These are phyloP conservation scores for Leersia perrieri DNA, from an alignment of 176 grass and related monocot species.

Conservation along the genomic window DNA sequence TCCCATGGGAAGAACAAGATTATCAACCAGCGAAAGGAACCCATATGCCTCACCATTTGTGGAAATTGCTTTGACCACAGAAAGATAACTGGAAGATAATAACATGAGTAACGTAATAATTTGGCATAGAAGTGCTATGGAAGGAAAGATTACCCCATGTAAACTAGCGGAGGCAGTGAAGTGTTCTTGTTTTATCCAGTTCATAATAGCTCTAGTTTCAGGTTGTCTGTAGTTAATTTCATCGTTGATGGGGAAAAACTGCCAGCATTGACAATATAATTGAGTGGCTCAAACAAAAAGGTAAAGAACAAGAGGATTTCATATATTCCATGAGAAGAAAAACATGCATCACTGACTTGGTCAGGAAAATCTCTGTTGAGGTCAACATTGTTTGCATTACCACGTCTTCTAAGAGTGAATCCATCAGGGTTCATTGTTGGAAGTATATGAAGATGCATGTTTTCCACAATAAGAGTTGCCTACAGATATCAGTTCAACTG, in stretches of 20 bases:
- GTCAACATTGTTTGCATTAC: slow-evolving; percentile 93
- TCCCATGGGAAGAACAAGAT: neutral
- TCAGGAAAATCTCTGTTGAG: slow-evolving; percentile 96
- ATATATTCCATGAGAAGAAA: slow-evolving; percentile 19
- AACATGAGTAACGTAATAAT: neutral
- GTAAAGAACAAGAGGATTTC: neutral
- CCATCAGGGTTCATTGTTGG: slow-evolving; percentile 95
- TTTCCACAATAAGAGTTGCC: slow-evolving; percentile 86
- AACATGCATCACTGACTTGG: slow-evolving; percentile 47
- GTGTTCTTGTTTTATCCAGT: slow-evolving; percentile 69
- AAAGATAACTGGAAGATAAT: neutral
- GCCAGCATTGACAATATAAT: slow-evolving; percentile 24
- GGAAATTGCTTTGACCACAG: neutral
- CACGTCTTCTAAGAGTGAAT: slow-evolving; percentile 88
- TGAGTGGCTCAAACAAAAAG: slow-evolving; percentile 26
- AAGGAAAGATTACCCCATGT: slow-evolving; percentile 78
- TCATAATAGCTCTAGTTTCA: slow-evolving; percentile 95
- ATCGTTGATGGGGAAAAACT: slow-evolving; percentile 87
- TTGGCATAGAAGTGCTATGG: neutral
- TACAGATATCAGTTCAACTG: slow-evolving; percentile 42
- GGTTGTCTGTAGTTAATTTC: slow-evolving; percentile 64
- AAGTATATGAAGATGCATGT: slow-evolving; percentile 91
- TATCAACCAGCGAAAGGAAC: neutral
- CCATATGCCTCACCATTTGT: neutral
- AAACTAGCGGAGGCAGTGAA: slow-evolving; percentile 93